These are phyloP conservation scores for Trapa incisa DNA, from an alignment of 345 rosid species.

Conservation along the genomic window DNA sequence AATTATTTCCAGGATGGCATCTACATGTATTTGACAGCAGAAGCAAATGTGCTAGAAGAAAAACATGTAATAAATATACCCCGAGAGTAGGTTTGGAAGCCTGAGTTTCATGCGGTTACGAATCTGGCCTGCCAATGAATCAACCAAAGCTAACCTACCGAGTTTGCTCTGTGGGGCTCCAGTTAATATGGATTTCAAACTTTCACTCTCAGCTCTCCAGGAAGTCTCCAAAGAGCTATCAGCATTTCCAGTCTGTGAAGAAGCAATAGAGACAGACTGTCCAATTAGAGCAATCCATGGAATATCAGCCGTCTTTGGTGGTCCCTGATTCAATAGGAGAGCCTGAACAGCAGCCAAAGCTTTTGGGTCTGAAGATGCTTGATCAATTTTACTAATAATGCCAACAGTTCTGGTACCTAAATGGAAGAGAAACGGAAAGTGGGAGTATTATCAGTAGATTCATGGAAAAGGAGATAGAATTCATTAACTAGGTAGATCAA, in stretches of 20 bases:
- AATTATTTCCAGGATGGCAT: background rate
- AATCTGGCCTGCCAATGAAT: slow-evolving; percentile 80
- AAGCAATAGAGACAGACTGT: slow-evolving; percentile 83
- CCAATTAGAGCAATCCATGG: slow-evolving; percentile 99
- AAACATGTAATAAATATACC: slow-evolving; percentile 36
- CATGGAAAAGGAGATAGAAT: slow-evolving; percentile 1
- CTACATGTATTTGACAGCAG: background rate
- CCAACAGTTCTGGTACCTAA: slow-evolving; percentile 96
- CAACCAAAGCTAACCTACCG: slow-evolving; percentile 89
- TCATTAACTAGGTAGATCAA: background rate
- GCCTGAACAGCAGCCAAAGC: slow-evolving; percentile 96
- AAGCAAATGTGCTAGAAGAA: background rate
- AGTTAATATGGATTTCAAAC: slow-evolving; percentile 61
- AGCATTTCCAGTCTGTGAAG: slow-evolving; percentile 66
- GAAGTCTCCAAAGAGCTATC: slow-evolving; percentile 96
- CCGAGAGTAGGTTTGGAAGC: slow-evolving; percentile 87
- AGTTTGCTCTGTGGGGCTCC: slow-evolving; percentile 91
- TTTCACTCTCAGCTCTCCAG: slow-evolving; percentile 93
- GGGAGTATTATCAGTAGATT: background rate
- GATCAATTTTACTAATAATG: slow-evolving; percentile 85
- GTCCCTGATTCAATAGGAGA: slow-evolving; percentile 83
- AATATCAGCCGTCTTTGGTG: slow-evolving; percentile 80
- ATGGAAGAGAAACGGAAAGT: slow-evolving; percentile 6
- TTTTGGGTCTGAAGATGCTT: slow-evolving; percentile 77
- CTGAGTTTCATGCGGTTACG: slow-evolving; percentile 86